Evolutionary conservation across 148 eudicot species (phyloP).

Genomic region (Fagopyrum esculentum): DNA sequence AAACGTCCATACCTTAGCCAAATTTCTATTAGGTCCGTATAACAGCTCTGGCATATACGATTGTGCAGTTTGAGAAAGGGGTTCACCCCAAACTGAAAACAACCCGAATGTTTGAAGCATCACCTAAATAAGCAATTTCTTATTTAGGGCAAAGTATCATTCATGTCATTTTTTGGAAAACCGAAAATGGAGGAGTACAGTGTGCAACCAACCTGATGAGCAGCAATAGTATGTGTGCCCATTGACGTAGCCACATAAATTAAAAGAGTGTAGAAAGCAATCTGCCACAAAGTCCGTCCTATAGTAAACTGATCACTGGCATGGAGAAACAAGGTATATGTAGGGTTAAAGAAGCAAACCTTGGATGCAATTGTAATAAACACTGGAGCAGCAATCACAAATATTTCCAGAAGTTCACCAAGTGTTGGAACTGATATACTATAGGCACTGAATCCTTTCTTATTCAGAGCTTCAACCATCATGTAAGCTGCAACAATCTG

Average conservation of each 20-base stretch:
- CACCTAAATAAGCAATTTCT: constrained; percentile 39
- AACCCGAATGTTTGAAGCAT: constrained; percentile 66
- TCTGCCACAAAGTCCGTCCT: constrained; percentile 25
- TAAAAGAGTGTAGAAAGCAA: constrained; percentile 70
- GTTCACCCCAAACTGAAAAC: constrained; percentile 90
- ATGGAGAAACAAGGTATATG: not conserved
- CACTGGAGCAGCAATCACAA: constrained; percentile 76
- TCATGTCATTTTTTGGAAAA: not conserved
- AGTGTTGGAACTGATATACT: constrained; percentile 56
- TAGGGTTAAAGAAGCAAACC: constrained; percentile 34
- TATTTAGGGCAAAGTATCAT: not conserved
- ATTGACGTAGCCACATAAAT: constrained; percentile 82
- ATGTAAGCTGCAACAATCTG: constrained; percentile 86
- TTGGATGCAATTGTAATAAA: constrained; percentile 82
- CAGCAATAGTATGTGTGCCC: constrained; percentile 87
- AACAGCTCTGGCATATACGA: constrained; percentile 97
- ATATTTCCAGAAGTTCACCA: constrained; percentile 59
- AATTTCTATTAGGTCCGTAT: constrained; percentile 69
- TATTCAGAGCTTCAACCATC: constrained; percentile 71
- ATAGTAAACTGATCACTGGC: not conserved
- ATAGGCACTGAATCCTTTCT: constrained; percentile 82
- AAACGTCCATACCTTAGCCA: constrained; percentile 49
- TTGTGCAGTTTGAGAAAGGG: constrained; percentile 95
- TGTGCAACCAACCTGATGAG: constrained; percentile 69
- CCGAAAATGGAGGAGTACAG: not conserved